Evolutionary conservation across 768 basidiomycete genomes (phyloP), one percentile per base, ranked within the genome.

Genomic region (Lentinula sp.): DNA sequence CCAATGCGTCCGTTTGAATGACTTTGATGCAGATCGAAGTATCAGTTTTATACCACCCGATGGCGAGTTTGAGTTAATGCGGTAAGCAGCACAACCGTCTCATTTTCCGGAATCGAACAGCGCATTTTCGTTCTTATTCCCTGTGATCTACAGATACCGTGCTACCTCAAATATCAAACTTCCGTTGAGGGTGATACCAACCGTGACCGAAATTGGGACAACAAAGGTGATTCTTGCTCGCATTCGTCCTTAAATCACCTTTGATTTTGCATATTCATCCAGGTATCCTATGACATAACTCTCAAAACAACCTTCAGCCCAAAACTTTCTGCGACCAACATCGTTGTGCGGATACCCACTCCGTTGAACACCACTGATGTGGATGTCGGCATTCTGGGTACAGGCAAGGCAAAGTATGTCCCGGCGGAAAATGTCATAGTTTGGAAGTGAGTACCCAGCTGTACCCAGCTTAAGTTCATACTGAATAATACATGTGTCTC

Each of bases 41-140:
- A 98, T 99, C 74, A 95, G 90, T 68, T 98, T 98, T 74, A 88
- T 98, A 39, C 97, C 97, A 0, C 97, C 97, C 2, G 97, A 99
- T 68, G 97, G 97, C 31, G 97, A 99, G 72, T 99, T 99, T 66
- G 97, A 99, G 73, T 80, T 99, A 42, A 98, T 99, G 97, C 83
- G 86, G 93, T 91, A 58, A 65, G 87, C 28, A 28, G 28, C 28
- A 28, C 28, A 28, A 28, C 28, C 28, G 3, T 28, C 28, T 28
- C 3, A 28, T 28, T 28, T 28, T 28, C 28, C 28, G 28, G 28
- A 28, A 28, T 3, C 28, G 3, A 28, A 28, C 28, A 28, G 28
- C 28, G 0, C 28, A 28, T 73, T 4, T 21, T 35, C 21, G 46
- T 15, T 42, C 48, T 50, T 59, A 9, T 40, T 54, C 53, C 40